Evolutionary conservation across 768 basidiomycete genomes (phyloP).

Genomic region (Tricholomella constricta): DNA sequence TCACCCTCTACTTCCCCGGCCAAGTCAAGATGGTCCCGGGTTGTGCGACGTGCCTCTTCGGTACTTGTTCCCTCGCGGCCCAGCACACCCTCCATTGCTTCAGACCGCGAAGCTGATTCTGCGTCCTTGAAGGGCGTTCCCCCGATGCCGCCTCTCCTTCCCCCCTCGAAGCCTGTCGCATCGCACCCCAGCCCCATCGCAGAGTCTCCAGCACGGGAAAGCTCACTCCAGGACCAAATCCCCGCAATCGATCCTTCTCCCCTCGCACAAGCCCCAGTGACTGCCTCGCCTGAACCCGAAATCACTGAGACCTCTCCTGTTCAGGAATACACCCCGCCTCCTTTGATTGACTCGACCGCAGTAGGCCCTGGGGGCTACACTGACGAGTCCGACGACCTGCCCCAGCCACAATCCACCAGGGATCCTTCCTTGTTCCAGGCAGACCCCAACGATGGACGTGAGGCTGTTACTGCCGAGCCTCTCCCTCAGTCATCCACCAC

Average conservation of each 20-base stretch:
- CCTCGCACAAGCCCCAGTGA: constrained; percentile 33
- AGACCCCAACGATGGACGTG: constrained; percentile 18
- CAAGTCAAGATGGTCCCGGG: constrained; percentile 55
- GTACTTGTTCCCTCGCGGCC: constrained; percentile 42
- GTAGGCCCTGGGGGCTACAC: constrained; percentile 55
- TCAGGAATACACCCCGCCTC: constrained; percentile 40
- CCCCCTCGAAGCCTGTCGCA: constrained; percentile 23
- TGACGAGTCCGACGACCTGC: constrained; percentile 49
- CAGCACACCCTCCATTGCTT: constrained; percentile 32
- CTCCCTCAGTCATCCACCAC: neutral
- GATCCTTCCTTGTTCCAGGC: constrained; percentile 31
- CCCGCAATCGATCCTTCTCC: constrained; percentile 42
- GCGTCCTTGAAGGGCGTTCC: constrained; percentile 27
- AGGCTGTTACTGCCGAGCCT: constrained; percentile 1
- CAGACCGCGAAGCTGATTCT: constrained; percentile 27
- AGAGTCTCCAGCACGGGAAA: constrained; percentile 67
- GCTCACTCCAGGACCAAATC: constrained; percentile 36
- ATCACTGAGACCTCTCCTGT: constrained; percentile 6
- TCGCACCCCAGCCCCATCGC: constrained; percentile 61
- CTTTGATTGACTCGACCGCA: constrained; percentile 37
- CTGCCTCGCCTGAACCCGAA: constrained; percentile 10
- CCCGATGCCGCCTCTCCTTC: constrained; percentile 16
- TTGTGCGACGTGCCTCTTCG: constrained; percentile 63
- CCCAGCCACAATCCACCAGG: constrained; percentile 27
- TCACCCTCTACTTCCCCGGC: constrained; percentile 30